Evolutionary conservation across 1,284 basidiomycete genomes (phyloP).

Genomic region (Pascua guehoae): DNA sequence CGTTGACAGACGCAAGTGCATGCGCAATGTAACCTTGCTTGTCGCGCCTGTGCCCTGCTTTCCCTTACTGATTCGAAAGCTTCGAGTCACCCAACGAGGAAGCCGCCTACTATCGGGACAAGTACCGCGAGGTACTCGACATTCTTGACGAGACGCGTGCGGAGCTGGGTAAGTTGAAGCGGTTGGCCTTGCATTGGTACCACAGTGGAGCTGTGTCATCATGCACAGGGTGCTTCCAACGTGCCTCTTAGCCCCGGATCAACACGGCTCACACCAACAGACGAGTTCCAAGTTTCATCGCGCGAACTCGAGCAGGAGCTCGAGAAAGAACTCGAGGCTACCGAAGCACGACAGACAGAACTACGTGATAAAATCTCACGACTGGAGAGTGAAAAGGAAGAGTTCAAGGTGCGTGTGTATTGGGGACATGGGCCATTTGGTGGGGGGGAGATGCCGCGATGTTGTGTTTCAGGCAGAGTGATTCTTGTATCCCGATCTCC

Average conservation of each 20-base stretch:
- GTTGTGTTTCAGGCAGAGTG: too few relatives aligned
- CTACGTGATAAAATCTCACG: constrained; percentile 69
- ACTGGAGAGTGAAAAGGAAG: constrained; percentile 75
- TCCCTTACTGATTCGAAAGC: constrained; percentile 15
- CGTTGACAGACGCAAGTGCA: constrained; percentile 7
- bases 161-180: constrained; percentile 57
- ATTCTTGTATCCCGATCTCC: not conserved
- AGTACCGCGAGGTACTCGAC: constrained; percentile 78
- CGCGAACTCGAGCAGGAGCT: constrained; percentile 91
- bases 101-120: constrained; percentile 67
- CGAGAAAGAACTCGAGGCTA: constrained; percentile 79
- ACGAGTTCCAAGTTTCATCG: constrained; percentile 85
- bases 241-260: too few relatives aligned
- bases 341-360: constrained; percentile 79
- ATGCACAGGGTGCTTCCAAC: not conserved
- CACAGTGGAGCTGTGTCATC: not conserved
- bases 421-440: too few relatives aligned
- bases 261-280: constrained; percentile 35
- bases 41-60: too few relatives aligned
- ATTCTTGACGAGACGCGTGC: constrained; percentile 78
- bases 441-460: too few relatives aligned
- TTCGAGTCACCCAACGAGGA: constrained; percentile 47
- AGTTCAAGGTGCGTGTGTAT: constrained; percentile 72
- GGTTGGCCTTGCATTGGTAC: too few relatives aligned
- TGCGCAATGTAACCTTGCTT: too few relatives aligned